Evolutionary conservation across 139 green algal species (phyloP).

Genomic region (Tetradesmus obliquus): DNA sequence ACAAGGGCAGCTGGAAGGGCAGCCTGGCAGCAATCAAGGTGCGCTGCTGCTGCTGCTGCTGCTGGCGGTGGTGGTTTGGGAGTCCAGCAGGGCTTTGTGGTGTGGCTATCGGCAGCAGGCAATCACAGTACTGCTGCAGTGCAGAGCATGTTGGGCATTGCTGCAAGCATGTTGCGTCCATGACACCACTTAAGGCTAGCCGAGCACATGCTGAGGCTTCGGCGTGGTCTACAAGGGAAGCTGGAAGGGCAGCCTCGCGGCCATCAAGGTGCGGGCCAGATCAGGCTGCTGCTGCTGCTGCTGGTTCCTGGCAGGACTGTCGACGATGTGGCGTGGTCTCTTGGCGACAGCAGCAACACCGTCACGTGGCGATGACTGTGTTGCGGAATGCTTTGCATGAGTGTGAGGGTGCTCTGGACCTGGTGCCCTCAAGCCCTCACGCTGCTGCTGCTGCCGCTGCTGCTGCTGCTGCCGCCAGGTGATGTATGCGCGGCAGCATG

Average conservation of each 20-base stretch:
- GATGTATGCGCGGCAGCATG: slow-evolving; percentile 76
- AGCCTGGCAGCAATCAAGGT: slow-evolving; percentile 74
- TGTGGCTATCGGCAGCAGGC: background rate
- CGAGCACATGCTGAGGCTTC: slow-evolving; percentile 50
- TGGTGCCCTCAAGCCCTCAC: background rate
- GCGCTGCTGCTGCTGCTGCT: background rate
- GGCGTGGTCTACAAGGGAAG: slow-evolving; percentile 75
- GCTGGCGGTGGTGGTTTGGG: background rate
- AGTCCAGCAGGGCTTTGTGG: background rate
- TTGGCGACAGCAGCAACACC: too few relatives aligned
- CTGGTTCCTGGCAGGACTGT: background rate
- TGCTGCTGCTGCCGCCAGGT: slow-evolving; percentile 50
- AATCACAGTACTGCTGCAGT: too few relatives aligned
- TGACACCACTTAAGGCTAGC: too few relatives aligned
- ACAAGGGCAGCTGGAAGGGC: slow-evolving; percentile 72
- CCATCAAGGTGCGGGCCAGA: slow-evolving; percentile 62
- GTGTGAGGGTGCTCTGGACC: background rate
- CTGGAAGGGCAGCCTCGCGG: slow-evolving; percentile 69
- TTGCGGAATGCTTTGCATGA: too few relatives aligned
- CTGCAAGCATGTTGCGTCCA: too few relatives aligned
- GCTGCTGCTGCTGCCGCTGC: background rate
- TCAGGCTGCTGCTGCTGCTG: background rate
- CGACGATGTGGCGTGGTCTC: too few relatives aligned
- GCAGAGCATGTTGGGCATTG: too few relatives aligned
- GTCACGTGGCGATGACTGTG: too few relatives aligned